Evolutionary conservation across 306 rosid species (phyloP), one percentile per base, ranked within the genome.

Genomic region (Luffa acutangula): DNA sequence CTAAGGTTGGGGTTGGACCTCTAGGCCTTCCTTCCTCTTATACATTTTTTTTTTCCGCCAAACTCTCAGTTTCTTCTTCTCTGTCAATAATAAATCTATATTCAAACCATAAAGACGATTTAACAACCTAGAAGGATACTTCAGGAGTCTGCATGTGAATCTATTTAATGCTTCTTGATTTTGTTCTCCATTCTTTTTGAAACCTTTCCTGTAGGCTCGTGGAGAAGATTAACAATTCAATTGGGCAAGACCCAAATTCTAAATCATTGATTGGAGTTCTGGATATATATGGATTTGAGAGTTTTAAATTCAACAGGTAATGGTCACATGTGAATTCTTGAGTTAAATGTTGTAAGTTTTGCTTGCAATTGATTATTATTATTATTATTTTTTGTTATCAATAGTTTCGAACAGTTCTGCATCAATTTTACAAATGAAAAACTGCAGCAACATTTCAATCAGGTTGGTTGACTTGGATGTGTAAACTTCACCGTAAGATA

Each of bases 361-460:
- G 58, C 75, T 74, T 80, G 49, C 71, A 58, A 84, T 88, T 90
- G 81, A 91, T 78, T 18, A 59, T 78, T 82, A 46, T 31, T 78
- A 3, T 21, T 83, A 91, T 78, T 18, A 59, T 78, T 82, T 46
- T 31, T 78, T 6, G 13, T 83, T 46, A 45, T 76, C 36, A 83
- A 80, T 58, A 96, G 99, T 86, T 96, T 96, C 80, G 99, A 96
- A 91, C 99, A 96, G 98, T 96, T 96, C 84, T 96, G 99, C 83
- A 96, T 96, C 83, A 96, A 96, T 87, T 96, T 96, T 79, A 96
- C 99, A 34, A 96, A 96, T 76, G 99, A 96, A 89, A 96, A 96
- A 89, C 88, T 96, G 85, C 99, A 96, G 83, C 99, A 96, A 85
- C 99, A 96, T 90, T 96, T 96, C 89, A 96, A 96, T 86, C 99